Evolutionary conservation across 1,284 basidiomycete species (phyloP), one percentile per base, ranked within the genome.

Genomic region (Tilletia indica): DNA sequence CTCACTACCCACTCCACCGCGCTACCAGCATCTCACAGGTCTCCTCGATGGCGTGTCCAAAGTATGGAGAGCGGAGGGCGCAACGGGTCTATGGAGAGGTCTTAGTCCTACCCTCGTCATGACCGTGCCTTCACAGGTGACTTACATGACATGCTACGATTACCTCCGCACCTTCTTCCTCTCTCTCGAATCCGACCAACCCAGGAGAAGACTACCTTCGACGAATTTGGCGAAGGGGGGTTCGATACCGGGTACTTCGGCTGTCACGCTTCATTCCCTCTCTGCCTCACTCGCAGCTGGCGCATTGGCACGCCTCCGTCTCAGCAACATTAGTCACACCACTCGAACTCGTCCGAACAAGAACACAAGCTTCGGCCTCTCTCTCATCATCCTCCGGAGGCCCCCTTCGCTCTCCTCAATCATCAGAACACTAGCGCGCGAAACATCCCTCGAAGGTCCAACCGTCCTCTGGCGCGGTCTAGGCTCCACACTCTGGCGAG

Each of bases 71-170:
- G 66, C 71, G 2, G 83, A 84, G 58, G 83, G 83, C 49, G 73
- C 79, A 21, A 71, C 76, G 8, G 81, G 82, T 1, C 73, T 84
- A 0, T 84, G 81, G 81, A 74, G 83, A n/a, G 83, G 83, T 2
- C 64, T 84, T 2, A 76, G 76, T 34, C 83, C 83, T 0, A 84
- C 83, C 0, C 70, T 84, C 36, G 77, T 79, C 68, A 96, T 99
- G 84, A 91, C 93, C 31, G 92, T 99, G 8, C 96, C 96, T 0
- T 91, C 94, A 0, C 90, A 95, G 67, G 94, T 95, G 66, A 89
- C 91, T 48, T 99, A 99, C 86, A 99, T 99, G 91, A 88, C 97
- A 67, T 94, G 93, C 38, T 99, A 99, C 85, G 96, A 98, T 85
- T 90, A 92, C 83, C 89, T 98, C 25, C 87, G 94, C 14, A 88